Base-by-base conservation (phyloP, 768 basidiomycete genomes). In the Lactarius hatsudake region DNA sequence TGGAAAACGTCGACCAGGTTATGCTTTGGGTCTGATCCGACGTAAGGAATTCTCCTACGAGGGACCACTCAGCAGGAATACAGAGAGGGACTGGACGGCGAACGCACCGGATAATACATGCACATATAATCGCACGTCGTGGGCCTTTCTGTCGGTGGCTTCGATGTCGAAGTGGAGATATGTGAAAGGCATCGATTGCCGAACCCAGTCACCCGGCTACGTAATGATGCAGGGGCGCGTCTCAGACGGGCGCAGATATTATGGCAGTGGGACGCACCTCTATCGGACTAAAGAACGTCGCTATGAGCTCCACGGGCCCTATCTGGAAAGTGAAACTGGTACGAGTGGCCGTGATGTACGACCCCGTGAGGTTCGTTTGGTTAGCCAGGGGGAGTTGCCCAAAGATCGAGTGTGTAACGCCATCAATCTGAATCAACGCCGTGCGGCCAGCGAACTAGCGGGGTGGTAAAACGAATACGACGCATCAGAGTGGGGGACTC, bases 171-270 rank as follows among this genome's bases (percentile, higher is more conserved):
- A 60, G 36, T 64, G 66, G 28, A 78, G 40, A 61, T 77, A 78
- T 15, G 73, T 70, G 71, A 78, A 77, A 5, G 78, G 77, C 5
- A 77, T 62, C 18, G 77, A 77, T 62, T 77, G 77, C 8, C 61
- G 66, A 51, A 69, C 61, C 57, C 56, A 56, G 18, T 67, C 36
- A 4, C 56, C 42, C 8, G 68, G 68, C 68, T 69, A 23, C 13
- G 45, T 20, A 18, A 53, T 12, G 13, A 56, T 12, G 32, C 23
- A 34, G n/a, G 23, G 15, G 5, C 26, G 23, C 20, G 51, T 13
- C 8, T 66, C 23, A 56, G 32, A 48, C 6, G 28, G 54, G 12
- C 38, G 54, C 26, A 30, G 45, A 36, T 8, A 48, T 18, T 38
- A 28, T 26, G 9, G 7, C 45, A 56, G 32, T 42, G 18, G 15